Conservation (phyloP, 768 basidiomycete species). For the Xerocomellus intermedius region DNA sequence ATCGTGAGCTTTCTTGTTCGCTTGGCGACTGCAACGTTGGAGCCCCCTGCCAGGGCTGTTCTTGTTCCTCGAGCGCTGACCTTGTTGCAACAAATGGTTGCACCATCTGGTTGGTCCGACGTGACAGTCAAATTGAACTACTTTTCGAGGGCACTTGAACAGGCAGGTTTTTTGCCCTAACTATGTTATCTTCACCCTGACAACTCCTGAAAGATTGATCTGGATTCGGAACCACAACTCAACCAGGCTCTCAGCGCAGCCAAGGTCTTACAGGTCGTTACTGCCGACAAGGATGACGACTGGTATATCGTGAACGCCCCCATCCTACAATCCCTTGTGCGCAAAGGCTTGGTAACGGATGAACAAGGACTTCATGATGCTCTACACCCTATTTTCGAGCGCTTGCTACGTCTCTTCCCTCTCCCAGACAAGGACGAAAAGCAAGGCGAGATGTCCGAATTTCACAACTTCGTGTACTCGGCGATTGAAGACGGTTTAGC, state of each 20-base stretch:
- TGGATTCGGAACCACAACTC: slow-evolving; percentile 63
- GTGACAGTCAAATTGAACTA: slow-evolving; percentile 90
- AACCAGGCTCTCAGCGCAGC: slow-evolving; percentile 75
- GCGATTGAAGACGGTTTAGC: slow-evolving; percentile 79
- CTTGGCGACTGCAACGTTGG: slow-evolving; percentile 67
- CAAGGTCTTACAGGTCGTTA: slow-evolving; percentile 84
- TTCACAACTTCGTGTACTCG: slow-evolving; percentile 73
- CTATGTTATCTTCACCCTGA: not conserved
- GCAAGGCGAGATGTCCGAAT: slow-evolving; percentile 64
- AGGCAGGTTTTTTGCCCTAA: slow-evolving; percentile 41
- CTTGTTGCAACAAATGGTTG: slow-evolving; percentile 74
- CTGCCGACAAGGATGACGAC: slow-evolving; percentile 74
- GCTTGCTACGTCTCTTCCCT: slow-evolving; percentile 73
- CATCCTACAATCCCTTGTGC: slow-evolving; percentile 77
- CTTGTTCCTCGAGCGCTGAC: slow-evolving; percentile 63
- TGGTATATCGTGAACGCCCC: slow-evolving; percentile 78
- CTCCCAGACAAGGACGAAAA: slow-evolving; percentile 79
- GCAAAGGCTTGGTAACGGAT: slow-evolving; percentile 82
- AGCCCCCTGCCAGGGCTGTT: slow-evolving; percentile 38
- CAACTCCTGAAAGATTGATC: slow-evolving; percentile 54
- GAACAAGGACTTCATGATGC: slow-evolving; percentile 79
- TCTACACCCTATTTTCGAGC: slow-evolving; percentile 79
- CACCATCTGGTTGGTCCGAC: slow-evolving; percentile 84
- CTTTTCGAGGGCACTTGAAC: slow-evolving; percentile 82
- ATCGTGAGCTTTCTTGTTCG: slow-evolving; percentile 97